Evolutionary conservation across 768 basidiomycete genomes (phyloP).

Genomic region (Coprinellus micaceus): DNA sequence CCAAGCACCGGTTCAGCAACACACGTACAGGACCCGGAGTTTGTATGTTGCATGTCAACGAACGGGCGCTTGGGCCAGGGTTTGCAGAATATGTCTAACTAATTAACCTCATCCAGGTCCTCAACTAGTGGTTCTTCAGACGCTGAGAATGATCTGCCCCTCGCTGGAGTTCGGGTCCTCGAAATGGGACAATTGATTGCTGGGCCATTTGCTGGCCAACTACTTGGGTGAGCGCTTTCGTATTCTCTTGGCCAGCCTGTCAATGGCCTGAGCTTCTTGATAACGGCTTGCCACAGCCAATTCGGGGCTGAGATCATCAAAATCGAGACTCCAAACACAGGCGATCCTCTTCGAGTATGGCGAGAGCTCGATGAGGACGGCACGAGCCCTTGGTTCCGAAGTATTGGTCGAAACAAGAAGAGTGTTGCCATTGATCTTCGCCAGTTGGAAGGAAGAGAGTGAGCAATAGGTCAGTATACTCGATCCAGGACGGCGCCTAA

Average conservation of each 20-base stretch:
- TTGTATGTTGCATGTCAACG: not conserved
- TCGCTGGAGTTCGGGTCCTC: constrained; percentile 60
- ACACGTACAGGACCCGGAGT: not conserved
- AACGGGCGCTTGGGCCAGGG: not conserved
- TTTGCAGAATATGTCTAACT: not conserved
- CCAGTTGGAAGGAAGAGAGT: constrained; percentile 32
- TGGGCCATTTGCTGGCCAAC: constrained; percentile 69
- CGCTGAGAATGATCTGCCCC: constrained; percentile 42
- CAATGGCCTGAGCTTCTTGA: not conserved
- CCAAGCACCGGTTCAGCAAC: not conserved
- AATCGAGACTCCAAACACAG: constrained; percentile 57
- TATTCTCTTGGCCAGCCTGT: not conserved
- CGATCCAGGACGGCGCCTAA: not conserved
- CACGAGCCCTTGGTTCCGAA: constrained; percentile 71
- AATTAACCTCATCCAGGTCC: not conserved
- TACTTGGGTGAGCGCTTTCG: constrained; percentile 50
- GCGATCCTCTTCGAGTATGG: constrained; percentile 70
- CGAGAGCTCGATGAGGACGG: constrained; percentile 68
- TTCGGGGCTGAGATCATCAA: constrained; percentile 75
- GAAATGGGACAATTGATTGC: constrained; percentile 72
- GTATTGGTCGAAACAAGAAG: constrained; percentile 70
- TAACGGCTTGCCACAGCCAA: constrained; percentile 37
- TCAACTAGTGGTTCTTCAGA: not conserved
- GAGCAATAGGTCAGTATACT: constrained; percentile 11
- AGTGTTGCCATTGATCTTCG: constrained; percentile 66